Evolutionary conservation across 2,329 filamentous ascomycete species (phyloP).

Genomic region (Fusarium sp.): DNA sequence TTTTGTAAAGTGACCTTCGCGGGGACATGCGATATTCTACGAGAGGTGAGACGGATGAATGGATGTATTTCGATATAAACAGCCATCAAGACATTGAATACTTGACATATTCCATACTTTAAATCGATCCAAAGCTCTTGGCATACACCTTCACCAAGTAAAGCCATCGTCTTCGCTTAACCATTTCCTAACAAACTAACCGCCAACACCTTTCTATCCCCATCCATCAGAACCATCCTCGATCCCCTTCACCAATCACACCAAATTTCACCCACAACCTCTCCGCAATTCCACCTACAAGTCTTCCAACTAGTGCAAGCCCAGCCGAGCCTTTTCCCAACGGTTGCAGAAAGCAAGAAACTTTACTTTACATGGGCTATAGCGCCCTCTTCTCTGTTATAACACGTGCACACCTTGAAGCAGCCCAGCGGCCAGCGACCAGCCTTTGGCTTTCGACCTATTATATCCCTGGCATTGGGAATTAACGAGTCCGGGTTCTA

Average conservation of each 20-base stretch:
- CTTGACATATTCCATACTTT: too few relatives aligned
- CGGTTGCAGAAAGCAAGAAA: background rate
- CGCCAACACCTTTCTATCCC: background rate
- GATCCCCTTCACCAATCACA: conserved; percentile 26
- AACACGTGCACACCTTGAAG: conserved; percentile 35
- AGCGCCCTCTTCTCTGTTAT: background rate
- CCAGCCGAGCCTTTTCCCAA: conserved; percentile 23
- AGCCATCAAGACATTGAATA: too few relatives aligned
- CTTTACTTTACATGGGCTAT: background rate
- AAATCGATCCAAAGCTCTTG: too few relatives aligned
- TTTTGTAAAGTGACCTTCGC: conserved; percentile 14
- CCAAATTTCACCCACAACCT: conserved; percentile 17
- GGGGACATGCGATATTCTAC: background rate
- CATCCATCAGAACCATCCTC: conserved; percentile 6
- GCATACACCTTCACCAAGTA: too few relatives aligned
- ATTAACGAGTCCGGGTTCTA: conserved; percentile 47
- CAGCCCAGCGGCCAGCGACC: conserved; percentile 6
- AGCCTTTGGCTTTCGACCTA: conserved; percentile 43
- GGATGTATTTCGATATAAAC: background rate
- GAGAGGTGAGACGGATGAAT: conserved; percentile 10
- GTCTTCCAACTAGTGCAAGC: conserved; percentile 23
- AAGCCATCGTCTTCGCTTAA: background rate
- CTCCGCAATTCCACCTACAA: conserved; percentile 14
- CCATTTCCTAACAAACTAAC: conserved; percentile 16
- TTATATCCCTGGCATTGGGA: conserved; percentile 55